A percentile compares a stretch with the other conserved stretches of the same genome.
Evolutionary conservation across 176 grass and related monocot species (phyloP).

Genomic region (Aegilops longissima): DNA sequence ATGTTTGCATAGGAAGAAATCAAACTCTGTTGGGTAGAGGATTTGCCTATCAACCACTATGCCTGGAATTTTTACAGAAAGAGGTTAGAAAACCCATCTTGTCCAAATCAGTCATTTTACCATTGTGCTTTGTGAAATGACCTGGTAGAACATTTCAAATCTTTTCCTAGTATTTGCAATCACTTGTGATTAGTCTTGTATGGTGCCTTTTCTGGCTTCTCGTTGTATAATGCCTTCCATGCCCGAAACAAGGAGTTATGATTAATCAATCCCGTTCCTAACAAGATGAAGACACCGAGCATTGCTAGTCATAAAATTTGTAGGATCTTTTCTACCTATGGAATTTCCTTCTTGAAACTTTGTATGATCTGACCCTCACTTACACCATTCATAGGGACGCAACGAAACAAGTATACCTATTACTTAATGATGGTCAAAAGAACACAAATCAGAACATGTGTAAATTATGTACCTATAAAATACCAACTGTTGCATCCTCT

Average conservation of each 20-base stretch:
- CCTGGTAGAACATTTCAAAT: slow-evolving; percentile 61
- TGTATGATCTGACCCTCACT: slow-evolving; percentile 65
- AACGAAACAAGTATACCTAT: not conserved
- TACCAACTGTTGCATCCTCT: slow-evolving; percentile 49
- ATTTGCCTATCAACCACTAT: slow-evolving; percentile 48
- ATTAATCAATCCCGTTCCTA: no score
- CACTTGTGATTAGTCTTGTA: slow-evolving; percentile 52
- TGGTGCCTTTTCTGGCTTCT: slow-evolving; percentile 77
- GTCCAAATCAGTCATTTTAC: not conserved
- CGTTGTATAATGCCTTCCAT: slow-evolving; percentile 39
- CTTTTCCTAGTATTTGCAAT: slow-evolving; percentile 20
- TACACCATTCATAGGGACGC: slow-evolving; percentile 48
- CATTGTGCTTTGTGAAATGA: not conserved
- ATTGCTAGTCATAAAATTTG: not conserved
- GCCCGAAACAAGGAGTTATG: slow-evolving; percentile 27
- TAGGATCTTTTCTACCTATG: slow-evolving; percentile 52
- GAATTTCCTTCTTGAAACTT: slow-evolving; percentile 61
- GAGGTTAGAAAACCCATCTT: not conserved
- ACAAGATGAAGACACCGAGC: not conserved
- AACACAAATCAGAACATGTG: not conserved
- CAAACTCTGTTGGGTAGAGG: slow-evolving; percentile 64
- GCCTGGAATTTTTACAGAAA: slow-evolving; percentile 39
- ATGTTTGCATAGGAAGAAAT: slow-evolving; percentile 85
- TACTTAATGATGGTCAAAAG: not conserved
- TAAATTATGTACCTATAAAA: slow-evolving; percentile 54